Conservation (phyloP, 1,284 basidiomycete genomes). For the Leccinum pseudoinsigne region DNA sequence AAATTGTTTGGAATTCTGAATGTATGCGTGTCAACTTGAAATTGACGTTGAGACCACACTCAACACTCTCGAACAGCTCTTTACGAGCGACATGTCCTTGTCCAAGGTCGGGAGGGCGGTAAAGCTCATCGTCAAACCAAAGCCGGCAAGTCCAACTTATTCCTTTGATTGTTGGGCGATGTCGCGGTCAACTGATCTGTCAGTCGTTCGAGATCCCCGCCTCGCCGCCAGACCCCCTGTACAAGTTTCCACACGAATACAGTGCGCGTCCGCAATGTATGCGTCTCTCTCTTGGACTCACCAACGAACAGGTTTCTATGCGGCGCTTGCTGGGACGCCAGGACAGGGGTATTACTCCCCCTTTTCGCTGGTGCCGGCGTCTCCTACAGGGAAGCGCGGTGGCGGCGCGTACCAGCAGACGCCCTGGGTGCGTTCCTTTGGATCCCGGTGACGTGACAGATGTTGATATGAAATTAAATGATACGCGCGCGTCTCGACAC, state of each 20-base stretch:
- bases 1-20: slow-evolving; percentile 14
- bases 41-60: background rate
- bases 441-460: background rate
- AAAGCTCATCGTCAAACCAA: slow-evolving; percentile 30
- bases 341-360: slow-evolving; percentile 4
- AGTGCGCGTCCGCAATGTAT: slow-evolving; percentile 12
- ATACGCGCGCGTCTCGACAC: background rate
- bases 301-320: slow-evolving; percentile 15
- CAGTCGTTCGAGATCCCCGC: slow-evolving; percentile 30
- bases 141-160: slow-evolving; percentile 23
- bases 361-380: background rate
- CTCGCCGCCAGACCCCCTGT: slow-evolving; percentile 28
- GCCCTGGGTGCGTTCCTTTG: background rate
- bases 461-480: background rate
- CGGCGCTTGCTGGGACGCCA: slow-evolving; percentile 21
- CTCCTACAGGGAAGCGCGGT: background rate
- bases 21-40: background rate
- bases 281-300: background rate
- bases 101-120: slow-evolving; percentile 17
- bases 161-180: background rate
- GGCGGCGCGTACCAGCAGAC: background rate
- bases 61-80: background rate
- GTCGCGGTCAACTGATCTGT: background rate
- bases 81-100: slow-evolving; percentile 14
- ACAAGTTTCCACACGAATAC: slow-evolving; percentile 27